Base-by-base conservation (phyloP, 2,329 filamentous ascomycete genomes). In the Exophiala alcalophila region DNA sequence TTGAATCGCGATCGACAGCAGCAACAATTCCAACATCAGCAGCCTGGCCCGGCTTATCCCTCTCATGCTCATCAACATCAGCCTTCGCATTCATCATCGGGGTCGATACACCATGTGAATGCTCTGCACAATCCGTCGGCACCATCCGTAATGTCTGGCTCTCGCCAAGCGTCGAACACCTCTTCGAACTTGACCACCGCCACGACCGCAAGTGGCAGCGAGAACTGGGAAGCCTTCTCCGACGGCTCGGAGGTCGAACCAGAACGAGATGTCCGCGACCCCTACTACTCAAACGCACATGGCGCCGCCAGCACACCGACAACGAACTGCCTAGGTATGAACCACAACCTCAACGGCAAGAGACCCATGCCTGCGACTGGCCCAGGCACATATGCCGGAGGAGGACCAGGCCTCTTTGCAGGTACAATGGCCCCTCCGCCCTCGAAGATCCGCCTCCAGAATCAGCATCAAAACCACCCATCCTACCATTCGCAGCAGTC, bases 191-290 rank as follows among this genome's bases (percentile, higher is more conserved):
- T 57, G 48, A 57, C 53, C 2, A 69, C 70, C 2, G 67, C 71
- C 15, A 69, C 69, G n/a, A 87, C 84, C 1, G 75, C 74, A 15
- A 88, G 86, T 4, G 87, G 86, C 1, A 94, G 87, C 3, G 91
- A 97, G 66, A 97, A 97, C 63, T 97, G 91, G 91, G 91, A 97
- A 66, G 95, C 90, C 7, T 97, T 92, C 58, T 90, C 92, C 56
- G 87, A 94, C 62, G 80, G 77, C 53, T 88, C 84, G 49, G 83
- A 88, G 58, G 79, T 83, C 0, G 85, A 88, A 57, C 73, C 76
- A 0, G 86, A 91, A 60, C 70, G 72, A 16, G 89, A 95, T 61
- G 78, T 77, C 0, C 82, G 81, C 3, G 86, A 92, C 48, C 75
- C 80, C 7, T 94, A 94, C 64, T 87, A 87, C 59, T 84, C 86